Conservation (phyloP, 2,329 filamentous ascomycete genomes). For the Cordyceps fumosorosea region DNA sequence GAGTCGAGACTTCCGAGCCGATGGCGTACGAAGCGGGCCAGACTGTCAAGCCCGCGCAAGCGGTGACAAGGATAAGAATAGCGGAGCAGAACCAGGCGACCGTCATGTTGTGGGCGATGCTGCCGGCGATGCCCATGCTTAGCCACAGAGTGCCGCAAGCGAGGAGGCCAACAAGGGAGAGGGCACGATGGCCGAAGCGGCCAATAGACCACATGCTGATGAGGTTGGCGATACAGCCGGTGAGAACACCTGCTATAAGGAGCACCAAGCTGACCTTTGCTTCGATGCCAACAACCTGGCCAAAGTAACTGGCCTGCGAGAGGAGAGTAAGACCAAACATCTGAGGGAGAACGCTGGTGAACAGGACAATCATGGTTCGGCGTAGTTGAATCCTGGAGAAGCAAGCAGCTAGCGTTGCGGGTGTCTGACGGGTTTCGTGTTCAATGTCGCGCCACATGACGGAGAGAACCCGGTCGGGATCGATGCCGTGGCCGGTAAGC, state of each 20-base stretch:
- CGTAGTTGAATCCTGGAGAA: constrained; percentile 38
- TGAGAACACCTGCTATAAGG: constrained; percentile 37
- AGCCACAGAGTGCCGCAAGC: constrained; percentile 33
- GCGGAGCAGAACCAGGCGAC: constrained; percentile 23
- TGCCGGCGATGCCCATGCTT: constrained; percentile 41
- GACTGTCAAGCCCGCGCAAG: constrained; percentile 34
- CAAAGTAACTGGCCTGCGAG: constrained; percentile 35
- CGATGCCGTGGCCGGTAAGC: constrained; percentile 35
- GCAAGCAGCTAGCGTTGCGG: constrained; percentile 34
- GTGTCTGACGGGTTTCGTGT: constrained; percentile 26
- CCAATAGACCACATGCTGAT: constrained; percentile 37
- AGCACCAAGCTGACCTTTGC: constrained; percentile 32
- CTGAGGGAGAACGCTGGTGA: constrained; percentile 35
- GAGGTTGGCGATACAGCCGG: constrained; percentile 38
- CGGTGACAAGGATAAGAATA: constrained; percentile 37
- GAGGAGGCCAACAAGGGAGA: constrained; percentile 30
- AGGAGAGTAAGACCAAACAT: constrained; percentile 40
- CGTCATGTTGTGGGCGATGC: constrained; percentile 30
- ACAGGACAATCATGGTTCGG: constrained; percentile 34
- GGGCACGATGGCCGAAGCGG: constrained; percentile 31
- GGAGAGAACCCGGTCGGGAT: constrained; percentile 34
- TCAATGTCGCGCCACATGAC: constrained; percentile 43
- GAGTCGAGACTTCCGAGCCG: constrained; percentile 35
- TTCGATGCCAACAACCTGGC: constrained; percentile 29
- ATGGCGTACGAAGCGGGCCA: constrained; percentile 38